Base-by-base conservation (phyloP, 257 asterid species). In the Plantago ovata region DNA sequence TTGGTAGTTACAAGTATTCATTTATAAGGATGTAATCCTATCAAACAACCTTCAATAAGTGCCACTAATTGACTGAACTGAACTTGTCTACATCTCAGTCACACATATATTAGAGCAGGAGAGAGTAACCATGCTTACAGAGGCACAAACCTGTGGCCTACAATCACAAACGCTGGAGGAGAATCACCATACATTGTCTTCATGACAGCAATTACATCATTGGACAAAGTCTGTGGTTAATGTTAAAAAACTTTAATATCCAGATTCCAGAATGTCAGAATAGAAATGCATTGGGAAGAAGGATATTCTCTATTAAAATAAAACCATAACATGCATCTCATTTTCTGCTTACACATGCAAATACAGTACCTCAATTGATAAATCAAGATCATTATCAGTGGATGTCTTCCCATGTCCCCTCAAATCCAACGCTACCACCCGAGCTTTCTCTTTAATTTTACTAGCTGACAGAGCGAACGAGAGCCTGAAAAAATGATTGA, bases 391-490 rank as follows among this genome's bases (percentile, higher is more conserved):
- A 73, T 86, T 82, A 43, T 84, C 94, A 3, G 97, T 84, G 75
- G 61, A 58, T 51, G 98, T 79, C 70, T 89, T 93, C 60, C 98
- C 98, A 65, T 93, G 98, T 66, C 96, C 98, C 74, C 98, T 84
- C 66, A 92, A 66, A 79, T 92, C 98, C 93, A 92, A 61, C 54
- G 96, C 95, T 47, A 87, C 84, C 33, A 87, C 75, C 58, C 83
- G 81, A 71, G 81, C 85, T 60, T 81, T 85, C 72, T 81, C 93
- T 77, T 92, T 92, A 51, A 92, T 77, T 77, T 66, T 86, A 55
- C 79, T 72, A 40, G 95, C 94, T 48, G 90, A 72, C 38, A 87
- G 66, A 63, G 98, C 86, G 60, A 83, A 92, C 50, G 98, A 92
- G 38, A 92, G 95, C 85, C 96, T 92, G 84, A 42, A 46, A 54